These are phyloP conservation scores for Tetrapisispora iriomotensis DNA, from an alignment of 805 yeast genomes.

Conservation along the genomic window DNA sequence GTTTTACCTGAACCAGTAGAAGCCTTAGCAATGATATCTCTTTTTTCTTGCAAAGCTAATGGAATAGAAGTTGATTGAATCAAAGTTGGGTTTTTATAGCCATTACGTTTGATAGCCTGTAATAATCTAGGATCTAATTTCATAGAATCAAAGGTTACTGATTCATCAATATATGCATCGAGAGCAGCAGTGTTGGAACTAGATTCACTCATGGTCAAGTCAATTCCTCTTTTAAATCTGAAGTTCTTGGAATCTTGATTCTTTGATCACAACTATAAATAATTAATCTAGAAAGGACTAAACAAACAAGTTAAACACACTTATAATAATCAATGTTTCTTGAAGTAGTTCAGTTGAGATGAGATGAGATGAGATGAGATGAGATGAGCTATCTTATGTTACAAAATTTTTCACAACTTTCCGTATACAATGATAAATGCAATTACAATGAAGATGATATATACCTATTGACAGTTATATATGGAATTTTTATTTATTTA, in stretches of 20 bases:
- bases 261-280: too few relatives aligned
- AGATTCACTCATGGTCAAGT: conserved; percentile 2
- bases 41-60: conserved; percentile 77
- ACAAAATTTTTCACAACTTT: conserved; percentile 5
- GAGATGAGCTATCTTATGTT: conserved; percentile 18
- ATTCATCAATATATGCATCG: conserved; percentile 61
- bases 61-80: conserved; percentile 91
- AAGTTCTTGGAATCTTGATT: neutral
- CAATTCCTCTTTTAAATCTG: neutral
- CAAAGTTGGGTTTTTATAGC: conserved; percentile 78
- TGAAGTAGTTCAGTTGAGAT: too few relatives aligned
- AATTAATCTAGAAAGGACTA: too few relatives aligned
- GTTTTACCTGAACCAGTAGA: conserved; percentile 96
- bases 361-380: conserved; percentile 18
- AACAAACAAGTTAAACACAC: neutral
- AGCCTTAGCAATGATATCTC: conserved; percentile 89
- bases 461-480: too few relatives aligned
- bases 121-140: conserved; percentile 71
- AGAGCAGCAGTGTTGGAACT: conserved; percentile 38
- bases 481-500: too few relatives aligned
- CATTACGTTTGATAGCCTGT: conserved; percentile 75
- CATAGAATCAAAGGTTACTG: conserved; percentile 62
- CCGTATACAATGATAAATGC: too few relatives aligned
- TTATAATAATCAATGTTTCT: too few relatives aligned
- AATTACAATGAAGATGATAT: too few relatives aligned